These are phyloP conservation scores for Kuraishia borneana DNA, from an alignment of 805 yeast species.

Conservation along the genomic window DNA sequence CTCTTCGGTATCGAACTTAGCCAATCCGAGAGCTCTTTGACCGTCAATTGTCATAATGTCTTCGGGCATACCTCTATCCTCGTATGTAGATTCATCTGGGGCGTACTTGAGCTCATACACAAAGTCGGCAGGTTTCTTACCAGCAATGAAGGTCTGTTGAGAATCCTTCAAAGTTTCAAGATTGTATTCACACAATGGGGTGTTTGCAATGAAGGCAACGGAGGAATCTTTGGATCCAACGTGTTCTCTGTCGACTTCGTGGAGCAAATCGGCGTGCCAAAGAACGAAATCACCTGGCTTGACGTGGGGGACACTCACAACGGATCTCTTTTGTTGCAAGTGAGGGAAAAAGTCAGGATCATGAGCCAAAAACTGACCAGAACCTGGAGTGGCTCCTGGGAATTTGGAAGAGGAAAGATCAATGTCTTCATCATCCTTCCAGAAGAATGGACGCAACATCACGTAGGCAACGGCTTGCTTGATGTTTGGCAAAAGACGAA, in stretches of 20 bases:
- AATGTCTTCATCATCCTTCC: constrained; percentile 17
- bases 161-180: constrained; percentile 1
- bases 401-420: constrained; percentile 20
- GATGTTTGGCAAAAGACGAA: constrained; percentile 24
- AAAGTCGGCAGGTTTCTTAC: constrained; percentile 4
- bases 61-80: constrained; percentile 5
- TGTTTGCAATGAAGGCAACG: constrained; percentile 25
- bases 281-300: constrained; percentile 29
- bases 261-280: constrained; percentile 31
- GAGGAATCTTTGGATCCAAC: constrained; percentile 22
- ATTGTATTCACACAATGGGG: constrained; percentile 15
- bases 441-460: constrained; percentile 28
- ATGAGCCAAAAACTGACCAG: constrained; percentile 14
- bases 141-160: constrained; percentile 4
- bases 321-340: constrained; percentile 16
- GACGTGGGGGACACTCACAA: constrained; percentile 26
- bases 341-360: constrained; percentile 15
- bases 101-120: constrained; percentile 4
- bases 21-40: constrained; percentile 15
- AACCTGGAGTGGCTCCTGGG: constrained; percentile 27
- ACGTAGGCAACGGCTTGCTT: constrained; percentile 25
- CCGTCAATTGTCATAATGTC: constrained; percentile 10
- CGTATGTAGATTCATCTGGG: constrained; percentile 5
- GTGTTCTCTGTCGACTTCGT: constrained; percentile 27
- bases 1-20: constrained; percentile 12